Evolutionary conservation across 2,329 filamentous ascomycete species (phyloP).

Genomic region (Exophiala sideris): DNA sequence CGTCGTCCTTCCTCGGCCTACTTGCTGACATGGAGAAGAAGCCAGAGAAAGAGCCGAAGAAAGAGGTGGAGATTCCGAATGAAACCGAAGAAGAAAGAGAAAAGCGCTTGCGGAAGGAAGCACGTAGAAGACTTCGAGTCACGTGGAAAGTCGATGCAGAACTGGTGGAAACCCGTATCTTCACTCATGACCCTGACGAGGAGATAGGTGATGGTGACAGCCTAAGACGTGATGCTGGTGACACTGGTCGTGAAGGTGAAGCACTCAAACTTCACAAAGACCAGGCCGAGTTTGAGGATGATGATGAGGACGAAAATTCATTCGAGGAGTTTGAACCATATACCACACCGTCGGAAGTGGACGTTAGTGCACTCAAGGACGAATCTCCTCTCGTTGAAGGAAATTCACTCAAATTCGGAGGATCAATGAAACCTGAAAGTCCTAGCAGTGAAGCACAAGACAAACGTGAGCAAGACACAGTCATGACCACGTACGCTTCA

Average conservation of each 20-base stretch:
- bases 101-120: constrained; percentile 60
- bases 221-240: constrained; percentile 56
- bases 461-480: constrained; percentile 44
- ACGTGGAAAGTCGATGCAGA: constrained; percentile 57
- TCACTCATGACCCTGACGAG: constrained; percentile 62
- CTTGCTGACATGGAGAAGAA: constrained; percentile 52
- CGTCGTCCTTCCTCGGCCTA: constrained; percentile 49
- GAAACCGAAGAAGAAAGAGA: constrained; percentile 60
- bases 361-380: constrained; percentile 37
- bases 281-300: constrained; percentile 45
- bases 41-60: constrained; percentile 53
- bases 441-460: constrained; percentile 44
- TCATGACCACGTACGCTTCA: constrained; percentile 49
- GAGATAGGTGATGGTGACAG: constrained; percentile 58
- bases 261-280: constrained; percentile 48
- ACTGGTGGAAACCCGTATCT: constrained; percentile 56
- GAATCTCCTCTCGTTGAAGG: constrained; percentile 28
- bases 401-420: constrained; percentile 44
- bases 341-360: constrained; percentile 35
- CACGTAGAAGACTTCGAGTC: constrained; percentile 58
- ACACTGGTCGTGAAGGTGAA: constrained; percentile 56
- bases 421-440: constrained; percentile 38
- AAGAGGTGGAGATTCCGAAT: constrained; percentile 50
- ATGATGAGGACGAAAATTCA: constrained; percentile 54
- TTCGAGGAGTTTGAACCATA: constrained; percentile 42